Evolutionary conservation across 495 filamentous ascomycete species (phyloP), one percentile per base, ranked within the genome.

Genomic region (Hyphodiscus hymeniophilus): DNA sequence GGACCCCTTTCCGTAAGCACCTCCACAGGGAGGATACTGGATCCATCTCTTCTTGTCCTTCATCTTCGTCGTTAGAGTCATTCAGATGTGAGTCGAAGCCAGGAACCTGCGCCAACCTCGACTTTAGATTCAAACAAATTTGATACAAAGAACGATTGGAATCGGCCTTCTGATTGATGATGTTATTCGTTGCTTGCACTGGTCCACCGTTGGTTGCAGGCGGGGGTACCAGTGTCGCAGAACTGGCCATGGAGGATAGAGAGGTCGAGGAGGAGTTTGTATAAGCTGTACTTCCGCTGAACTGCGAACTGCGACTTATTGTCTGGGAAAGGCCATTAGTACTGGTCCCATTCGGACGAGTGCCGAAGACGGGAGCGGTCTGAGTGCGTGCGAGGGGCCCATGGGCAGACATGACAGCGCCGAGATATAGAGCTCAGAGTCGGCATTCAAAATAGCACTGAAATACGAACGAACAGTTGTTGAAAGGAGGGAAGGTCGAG

Each of bases 81-180:
- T 61, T 64, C 45, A 94, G 61, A 58, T 84, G 82, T 8, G 65
- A 63, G 48, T 89, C 81, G 61, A 96, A 96, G 18, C 74, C 81
- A 2, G 90, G 90, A 17, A 98, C 87, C 55, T 82, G 79, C 30
- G 79, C 76, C 45, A 98, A 70, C 47, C 94, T 77, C 63, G 80
- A 77, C 64, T 84, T 84, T 39, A 97, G 69, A 48, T 81, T 79
- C 46, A 92, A 75, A 65, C 94, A 96, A 63, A 90, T 95, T 65
- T 97, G 92, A 60, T 94, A 98, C 24, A 98, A 80, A 17, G 89
- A 95, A 38, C 80, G 76, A 45, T 83, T 82, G 53, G 88, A 84
- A 60, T 92, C 90, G 63, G 89, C 94, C 50, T 78, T 81, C 60
- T 85, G 84, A 65, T 97, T 98, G 71, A 97, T 94, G 65, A 98